Evolutionary conservation across 148 eudicot genomes (phyloP).

Genomic region (Vaccinium vitisidaea): DNA sequence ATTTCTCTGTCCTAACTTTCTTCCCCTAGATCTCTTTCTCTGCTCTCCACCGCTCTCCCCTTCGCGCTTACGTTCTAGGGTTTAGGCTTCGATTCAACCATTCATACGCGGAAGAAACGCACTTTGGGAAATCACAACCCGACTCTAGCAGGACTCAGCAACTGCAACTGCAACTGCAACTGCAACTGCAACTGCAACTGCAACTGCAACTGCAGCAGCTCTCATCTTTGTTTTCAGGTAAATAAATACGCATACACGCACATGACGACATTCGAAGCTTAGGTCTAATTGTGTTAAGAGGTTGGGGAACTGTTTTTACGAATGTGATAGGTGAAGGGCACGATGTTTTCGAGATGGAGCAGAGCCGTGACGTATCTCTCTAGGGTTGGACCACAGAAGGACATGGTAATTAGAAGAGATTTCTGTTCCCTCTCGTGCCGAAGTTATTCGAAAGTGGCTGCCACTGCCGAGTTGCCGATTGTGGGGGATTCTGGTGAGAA

Average conservation of each 20-base stretch:
- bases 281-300: no score
- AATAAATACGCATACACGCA: no score
- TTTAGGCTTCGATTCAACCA: not conserved
- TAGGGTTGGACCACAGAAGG: conserved; percentile 34
- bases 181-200: no score
- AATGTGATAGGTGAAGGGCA: conserved; percentile 5
- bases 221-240: no score
- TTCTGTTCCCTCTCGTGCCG: conserved; percentile 26
- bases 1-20: not conserved
- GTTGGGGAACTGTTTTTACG: not conserved
- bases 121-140: not conserved
- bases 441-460: conserved; percentile 44
- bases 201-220: not conserved
- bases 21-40: not conserved
- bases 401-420: conserved; percentile 22
- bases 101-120: not conserved
- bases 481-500: conserved; percentile 30
- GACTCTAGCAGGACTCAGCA: not conserved
- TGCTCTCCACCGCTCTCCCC: not conserved
- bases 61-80: not conserved
- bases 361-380: conserved; percentile 35
- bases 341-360: conserved; percentile 62
- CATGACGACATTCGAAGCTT: not conserved
- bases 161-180: no score
- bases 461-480: conserved; percentile 22